These are phyloP conservation scores for Phytophthora aleatoria DNA, from an alignment of 352 stramenopile species.

Conservation along the genomic window DNA sequence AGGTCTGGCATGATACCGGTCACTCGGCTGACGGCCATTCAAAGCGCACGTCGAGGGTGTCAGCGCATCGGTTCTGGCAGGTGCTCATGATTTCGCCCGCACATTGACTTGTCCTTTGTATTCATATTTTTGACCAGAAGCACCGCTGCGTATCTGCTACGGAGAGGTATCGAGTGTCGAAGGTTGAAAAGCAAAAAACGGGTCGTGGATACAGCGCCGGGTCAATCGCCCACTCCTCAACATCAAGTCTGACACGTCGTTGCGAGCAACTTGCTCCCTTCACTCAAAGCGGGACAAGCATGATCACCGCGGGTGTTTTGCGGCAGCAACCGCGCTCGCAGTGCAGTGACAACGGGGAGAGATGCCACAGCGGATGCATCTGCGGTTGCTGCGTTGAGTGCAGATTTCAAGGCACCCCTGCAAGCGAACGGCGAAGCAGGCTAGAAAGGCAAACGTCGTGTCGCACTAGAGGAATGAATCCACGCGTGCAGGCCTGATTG, in stretches of 20 bases:
- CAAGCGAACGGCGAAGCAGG: slow-evolving; percentile 9
- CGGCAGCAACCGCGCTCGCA: no score
- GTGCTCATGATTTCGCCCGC: slow-evolving; percentile 21
- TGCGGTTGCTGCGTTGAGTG: no score
- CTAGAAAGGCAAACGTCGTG: slow-evolving; percentile 7
- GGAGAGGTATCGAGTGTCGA: slow-evolving; percentile 5
- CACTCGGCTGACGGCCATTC: slow-evolving; percentile 36
- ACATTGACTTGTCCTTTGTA: slow-evolving; percentile 9
- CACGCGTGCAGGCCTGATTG: slow-evolving; percentile 1
- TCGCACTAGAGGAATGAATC: slow-evolving; percentile 36
- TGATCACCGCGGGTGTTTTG: not conserved
- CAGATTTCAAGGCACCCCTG: slow-evolving; percentile 7
- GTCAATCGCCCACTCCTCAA: slow-evolving; percentile 15
- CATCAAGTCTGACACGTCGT: slow-evolving; percentile 33
- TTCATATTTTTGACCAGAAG: not conserved
- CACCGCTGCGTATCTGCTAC: slow-evolving; percentile 16
- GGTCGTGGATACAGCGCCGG: slow-evolving; percentile 16
- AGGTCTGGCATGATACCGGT: slow-evolving; percentile 24
- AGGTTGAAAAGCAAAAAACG: slow-evolving; percentile 1
- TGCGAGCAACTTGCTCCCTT: slow-evolving; percentile 6
- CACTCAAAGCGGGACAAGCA: not conserved
- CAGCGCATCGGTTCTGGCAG: slow-evolving; percentile 25
- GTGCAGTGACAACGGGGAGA: not conserved
- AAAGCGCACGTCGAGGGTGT: slow-evolving; percentile 31
- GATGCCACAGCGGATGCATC: not conserved